phyloP scores from a whole-genome alignment of 805 yeast genomes.

The Teunomyces stri region DNA sequence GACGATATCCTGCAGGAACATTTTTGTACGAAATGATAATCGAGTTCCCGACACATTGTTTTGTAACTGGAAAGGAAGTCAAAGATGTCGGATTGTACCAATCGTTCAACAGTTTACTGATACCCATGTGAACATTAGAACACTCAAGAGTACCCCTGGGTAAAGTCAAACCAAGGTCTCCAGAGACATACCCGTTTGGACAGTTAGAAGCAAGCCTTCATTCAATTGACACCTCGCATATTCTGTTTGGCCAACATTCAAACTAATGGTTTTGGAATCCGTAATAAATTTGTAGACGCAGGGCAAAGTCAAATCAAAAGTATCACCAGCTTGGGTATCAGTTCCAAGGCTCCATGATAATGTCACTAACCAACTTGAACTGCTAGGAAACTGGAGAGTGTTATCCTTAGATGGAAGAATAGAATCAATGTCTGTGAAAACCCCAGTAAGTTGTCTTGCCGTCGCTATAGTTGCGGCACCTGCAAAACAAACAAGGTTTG shows the following conservation, averaged over 20 bases:
- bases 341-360: too few relatives aligned
- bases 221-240: slow-evolving; percentile 22
- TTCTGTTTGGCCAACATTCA: slow-evolving; percentile 6
- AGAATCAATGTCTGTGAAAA: too few relatives aligned
- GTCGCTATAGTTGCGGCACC: too few relatives aligned
- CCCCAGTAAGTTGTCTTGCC: too few relatives aligned
- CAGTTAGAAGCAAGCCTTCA: slow-evolving; percentile 15
- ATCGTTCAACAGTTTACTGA: slow-evolving; percentile 20
- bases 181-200: slow-evolving; percentile 19
- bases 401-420: too few relatives aligned
- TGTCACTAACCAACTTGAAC: too few relatives aligned
- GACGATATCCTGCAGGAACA: slow-evolving; percentile 27
- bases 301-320: slow-evolving; percentile 15
- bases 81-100: slow-evolving; percentile 17
- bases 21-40: slow-evolving; percentile 14
- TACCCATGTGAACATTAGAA: slow-evolving; percentile 14
- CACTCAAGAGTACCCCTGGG: slow-evolving; percentile 18
- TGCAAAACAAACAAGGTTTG: too few relatives aligned
- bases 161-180: slow-evolving; percentile 19
- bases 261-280: slow-evolving; percentile 2
- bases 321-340: slow-evolving; percentile 13
- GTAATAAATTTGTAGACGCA: slow-evolving; percentile 15
- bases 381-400: too few relatives aligned
- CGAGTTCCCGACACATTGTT: neutral
- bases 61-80: neutral